phyloP scores from a whole-genome alignment of 257 asterid genomes.

The Echium plantagineum region DNA sequence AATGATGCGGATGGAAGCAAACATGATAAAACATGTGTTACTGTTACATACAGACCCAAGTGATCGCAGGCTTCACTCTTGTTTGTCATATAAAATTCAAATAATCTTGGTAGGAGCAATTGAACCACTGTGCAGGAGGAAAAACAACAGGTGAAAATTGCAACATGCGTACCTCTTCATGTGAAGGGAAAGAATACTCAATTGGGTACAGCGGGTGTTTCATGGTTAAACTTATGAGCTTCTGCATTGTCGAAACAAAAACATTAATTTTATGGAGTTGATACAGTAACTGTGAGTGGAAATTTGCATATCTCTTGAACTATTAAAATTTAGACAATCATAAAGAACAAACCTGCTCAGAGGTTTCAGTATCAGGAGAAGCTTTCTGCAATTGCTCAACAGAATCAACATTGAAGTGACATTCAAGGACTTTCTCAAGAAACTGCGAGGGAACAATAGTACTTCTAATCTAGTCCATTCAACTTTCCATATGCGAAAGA shows the following conservation, averaged over 20 bases:
- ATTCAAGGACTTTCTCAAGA: slow-evolving; percentile 44
- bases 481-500: background rate
- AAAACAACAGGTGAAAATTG: background rate
- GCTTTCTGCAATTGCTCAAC: slow-evolving; percentile 36
- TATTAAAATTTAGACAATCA: background rate
- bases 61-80: background rate
- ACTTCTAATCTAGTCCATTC: background rate
- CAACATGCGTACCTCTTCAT: slow-evolving; percentile 48
- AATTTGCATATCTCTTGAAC: background rate
- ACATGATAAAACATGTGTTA: background rate
- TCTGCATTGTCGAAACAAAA: slow-evolving; percentile 48
- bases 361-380: slow-evolving; percentile 49
- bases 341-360: slow-evolving; percentile 56
- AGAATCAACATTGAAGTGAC: slow-evolving; percentile 43
- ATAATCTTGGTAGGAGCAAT: background rate
- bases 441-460: slow-evolving; percentile 34
- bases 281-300: too few relatives aligned
- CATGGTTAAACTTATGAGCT: slow-evolving; percentile 59
- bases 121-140: background rate
- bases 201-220: slow-evolving; percentile 64
- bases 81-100: background rate
- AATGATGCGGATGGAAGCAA: too few relatives aligned
- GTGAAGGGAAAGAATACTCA: slow-evolving; percentile 77
- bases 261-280: slow-evolving; percentile 2
- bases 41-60: background rate